These are phyloP conservation scores for Moelleriella libera DNA, from an alignment of 2,329 filamentous ascomycete genomes.

Conservation along the genomic window DNA sequence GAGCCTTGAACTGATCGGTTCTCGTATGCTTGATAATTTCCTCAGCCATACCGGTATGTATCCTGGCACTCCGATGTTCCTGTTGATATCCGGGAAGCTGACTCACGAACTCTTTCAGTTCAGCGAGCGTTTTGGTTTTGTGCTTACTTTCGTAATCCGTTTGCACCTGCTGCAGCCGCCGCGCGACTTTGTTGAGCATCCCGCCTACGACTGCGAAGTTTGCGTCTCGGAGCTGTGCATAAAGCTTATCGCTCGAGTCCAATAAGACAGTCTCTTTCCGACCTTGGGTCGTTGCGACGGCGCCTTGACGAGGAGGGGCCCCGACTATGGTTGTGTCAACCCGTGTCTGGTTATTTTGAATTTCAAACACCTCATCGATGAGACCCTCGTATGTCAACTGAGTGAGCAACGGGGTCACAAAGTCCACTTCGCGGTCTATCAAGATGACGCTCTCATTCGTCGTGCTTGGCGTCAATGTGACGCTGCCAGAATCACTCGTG, in stretches of 20 bases:
- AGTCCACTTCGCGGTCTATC: slow-evolving; percentile 89
- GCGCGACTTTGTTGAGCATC: slow-evolving; percentile 78
- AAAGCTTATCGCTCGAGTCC: slow-evolving; percentile 80
- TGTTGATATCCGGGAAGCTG: slow-evolving; percentile 86
- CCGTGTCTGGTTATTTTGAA: slow-evolving; percentile 84
- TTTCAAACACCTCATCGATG: slow-evolving; percentile 85
- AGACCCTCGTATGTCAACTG: slow-evolving; percentile 95
- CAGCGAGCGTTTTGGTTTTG: slow-evolving; percentile 72
- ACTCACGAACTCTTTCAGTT: slow-evolving; percentile 89
- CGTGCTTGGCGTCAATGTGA: slow-evolving; percentile 70
- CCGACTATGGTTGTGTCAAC: slow-evolving; percentile 85
- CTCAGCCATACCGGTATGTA: slow-evolving; percentile 84
- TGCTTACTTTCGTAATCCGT: slow-evolving; percentile 84
- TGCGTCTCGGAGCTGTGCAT: slow-evolving; percentile 72
- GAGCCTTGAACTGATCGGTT: slow-evolving; percentile 74
- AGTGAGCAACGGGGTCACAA: slow-evolving; percentile 80
- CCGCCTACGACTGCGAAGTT: slow-evolving; percentile 93
- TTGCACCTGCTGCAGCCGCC: slow-evolving; percentile 70
- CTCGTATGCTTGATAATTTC: slow-evolving; percentile 90
- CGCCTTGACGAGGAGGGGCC: slow-evolving; percentile 46
- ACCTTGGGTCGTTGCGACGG: slow-evolving; percentile 41
- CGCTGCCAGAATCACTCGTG: slow-evolving; percentile 41
- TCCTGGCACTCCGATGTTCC: slow-evolving; percentile 82
- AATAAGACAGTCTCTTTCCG: slow-evolving; percentile 79
- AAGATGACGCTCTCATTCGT: slow-evolving; percentile 84